These are phyloP conservation scores for Lycium barbarum DNA, from an alignment of 257 asterid species.

Conservation along the genomic window DNA sequence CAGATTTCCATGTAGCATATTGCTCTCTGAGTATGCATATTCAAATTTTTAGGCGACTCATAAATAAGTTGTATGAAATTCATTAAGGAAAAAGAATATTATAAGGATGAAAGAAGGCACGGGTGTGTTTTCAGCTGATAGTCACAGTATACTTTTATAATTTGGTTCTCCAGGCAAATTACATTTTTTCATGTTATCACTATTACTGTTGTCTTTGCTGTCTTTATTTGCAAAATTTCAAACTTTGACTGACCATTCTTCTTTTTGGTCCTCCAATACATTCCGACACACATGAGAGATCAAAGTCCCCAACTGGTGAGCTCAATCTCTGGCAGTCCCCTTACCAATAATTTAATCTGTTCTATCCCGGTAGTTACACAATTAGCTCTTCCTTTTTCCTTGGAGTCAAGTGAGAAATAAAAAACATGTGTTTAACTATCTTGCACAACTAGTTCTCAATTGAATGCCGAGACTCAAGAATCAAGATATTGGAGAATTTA, in stretches of 20 bases:
- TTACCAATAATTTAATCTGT: not conserved
- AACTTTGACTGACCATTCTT: not conserved
- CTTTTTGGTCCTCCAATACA: slow-evolving; percentile 13
- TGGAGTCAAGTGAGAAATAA: not conserved
- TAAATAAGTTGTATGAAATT: not conserved
- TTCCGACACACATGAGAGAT: not conserved
- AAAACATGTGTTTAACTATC: not conserved
- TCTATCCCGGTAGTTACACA: not conserved
- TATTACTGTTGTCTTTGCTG: not conserved
- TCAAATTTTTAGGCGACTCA: slow-evolving; percentile 14
- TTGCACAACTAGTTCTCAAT: not conserved
- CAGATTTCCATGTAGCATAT: slow-evolving; percentile 75
- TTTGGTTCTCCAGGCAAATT: not conserved
- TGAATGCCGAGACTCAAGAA: not conserved
- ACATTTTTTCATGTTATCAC: not conserved
- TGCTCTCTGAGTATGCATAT: slow-evolving; percentile 59
- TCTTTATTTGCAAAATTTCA: not conserved
- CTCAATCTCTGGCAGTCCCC: not conserved
- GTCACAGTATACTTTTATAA: not conserved
- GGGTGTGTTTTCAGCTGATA: not conserved
- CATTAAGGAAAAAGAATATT: not conserved
- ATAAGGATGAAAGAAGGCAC: not conserved
- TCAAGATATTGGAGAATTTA: not conserved
- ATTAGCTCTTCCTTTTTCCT: not conserved
- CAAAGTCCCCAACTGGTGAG: slow-evolving; percentile 3